These are phyloP conservation scores for Thuja plicata DNA, from an alignment of 83 land plant species.

Conservation along the genomic window DNA sequence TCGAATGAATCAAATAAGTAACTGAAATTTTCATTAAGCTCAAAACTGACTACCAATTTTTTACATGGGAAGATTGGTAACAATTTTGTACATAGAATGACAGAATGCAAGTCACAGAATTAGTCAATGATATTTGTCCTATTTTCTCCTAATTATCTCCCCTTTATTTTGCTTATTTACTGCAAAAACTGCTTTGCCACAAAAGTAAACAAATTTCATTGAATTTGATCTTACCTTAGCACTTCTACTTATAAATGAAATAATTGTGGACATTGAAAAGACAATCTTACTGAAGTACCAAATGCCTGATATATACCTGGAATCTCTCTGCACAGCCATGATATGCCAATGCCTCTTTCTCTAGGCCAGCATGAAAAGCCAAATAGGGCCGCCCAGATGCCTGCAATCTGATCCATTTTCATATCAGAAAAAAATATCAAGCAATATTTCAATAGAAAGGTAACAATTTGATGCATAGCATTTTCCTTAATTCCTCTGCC, in stretches of 20 bases:
- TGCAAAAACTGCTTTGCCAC: not conserved
- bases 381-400: slow-evolving; percentile 67
- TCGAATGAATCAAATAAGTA: not conserved
- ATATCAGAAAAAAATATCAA: not conserved
- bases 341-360: slow-evolving; percentile 72
- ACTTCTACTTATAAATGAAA: not conserved
- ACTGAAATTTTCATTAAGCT: not conserved
- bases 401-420: slow-evolving; percentile 43
- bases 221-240: not conserved
- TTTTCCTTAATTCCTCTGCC: too few relatives aligned
- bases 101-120: not conserved
- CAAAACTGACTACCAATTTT: not conserved
- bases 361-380: slow-evolving; percentile 70
- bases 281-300: not conserved
- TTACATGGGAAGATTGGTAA: not conserved
- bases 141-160: not conserved
- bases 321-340: slow-evolving; percentile 89
- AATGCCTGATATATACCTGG: slow-evolving; percentile 40
- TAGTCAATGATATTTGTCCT: not conserved
- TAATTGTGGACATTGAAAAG: not conserved
- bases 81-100: not conserved
- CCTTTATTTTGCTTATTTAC: not conserved
- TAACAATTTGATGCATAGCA: too few relatives aligned
- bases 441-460: not conserved
- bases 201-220: not conserved